A percentile compares a stretch with the other conserved stretches of the same genome.
Conservation (phyloP, 306 rosid species). For the Citrullus colocynthis region DNA sequence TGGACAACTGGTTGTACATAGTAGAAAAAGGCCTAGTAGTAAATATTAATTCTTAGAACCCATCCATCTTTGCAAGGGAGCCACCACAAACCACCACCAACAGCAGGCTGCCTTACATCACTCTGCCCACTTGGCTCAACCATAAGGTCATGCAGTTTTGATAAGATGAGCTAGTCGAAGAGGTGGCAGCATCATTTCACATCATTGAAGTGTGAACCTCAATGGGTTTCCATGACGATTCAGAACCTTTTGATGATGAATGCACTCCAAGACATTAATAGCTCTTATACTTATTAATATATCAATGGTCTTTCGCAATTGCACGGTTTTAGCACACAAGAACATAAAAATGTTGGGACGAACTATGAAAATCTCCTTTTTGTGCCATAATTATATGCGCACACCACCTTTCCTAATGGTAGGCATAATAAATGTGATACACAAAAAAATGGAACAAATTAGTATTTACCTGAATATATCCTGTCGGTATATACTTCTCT, state of each 20-base stretch:
- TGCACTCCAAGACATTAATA: background rate
- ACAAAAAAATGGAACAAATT: background rate
- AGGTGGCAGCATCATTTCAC: too few species aligned
- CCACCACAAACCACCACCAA: background rate
- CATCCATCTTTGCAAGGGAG: background rate
- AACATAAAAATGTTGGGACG: background rate
- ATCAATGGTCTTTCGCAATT: background rate
- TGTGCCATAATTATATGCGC: background rate
- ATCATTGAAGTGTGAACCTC: too few species aligned
- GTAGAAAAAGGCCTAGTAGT: background rate
- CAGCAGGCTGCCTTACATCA: background rate
- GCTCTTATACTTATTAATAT: background rate
- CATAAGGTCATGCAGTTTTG: too few species aligned
- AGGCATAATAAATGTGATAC: background rate
- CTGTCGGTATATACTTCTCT: slow-evolving; percentile 55
- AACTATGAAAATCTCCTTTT: background rate
- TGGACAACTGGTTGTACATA: background rate
- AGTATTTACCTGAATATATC: slow-evolving; percentile 56
- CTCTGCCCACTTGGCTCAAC: background rate
- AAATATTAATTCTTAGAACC: background rate
- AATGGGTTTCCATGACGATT: too few species aligned
- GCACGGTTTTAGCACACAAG: background rate
- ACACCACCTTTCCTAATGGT: background rate
- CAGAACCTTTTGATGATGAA: background rate
- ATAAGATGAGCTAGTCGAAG: too few species aligned